Evolutionary conservation across 2,329 filamentous ascomycete species (phyloP), one percentile per base, ranked within the genome.

Genomic region (Colletotrichum higginsianum): DNA sequence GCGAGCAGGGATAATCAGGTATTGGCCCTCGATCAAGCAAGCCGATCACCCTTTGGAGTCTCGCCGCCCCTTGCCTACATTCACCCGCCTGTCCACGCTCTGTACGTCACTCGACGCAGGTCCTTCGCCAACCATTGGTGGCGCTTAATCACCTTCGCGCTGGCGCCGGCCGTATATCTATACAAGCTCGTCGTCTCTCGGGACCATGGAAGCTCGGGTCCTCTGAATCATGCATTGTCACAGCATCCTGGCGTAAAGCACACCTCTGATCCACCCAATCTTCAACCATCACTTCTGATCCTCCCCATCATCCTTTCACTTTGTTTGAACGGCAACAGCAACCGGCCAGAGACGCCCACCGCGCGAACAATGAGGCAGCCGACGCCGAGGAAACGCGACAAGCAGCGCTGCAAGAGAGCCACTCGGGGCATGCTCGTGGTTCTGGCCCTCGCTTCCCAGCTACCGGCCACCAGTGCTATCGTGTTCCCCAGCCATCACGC

Each of bases 1-100:
- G 50, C 21, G 44, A 55, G 62, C 71, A 73, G 71, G 68, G 68
- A 72, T 73, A 68, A 72, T 72, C 71, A 72, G 64, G 63, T 50
- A 72, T 67, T 67, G 68, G 61, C 61, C 62, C 71, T 68, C 68
- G 71, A 71, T 65, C 68, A 64, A 58, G 50, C 60, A 64, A 60
- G 71, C 56, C 64, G 64, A 72, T 73, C 71, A 46, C 52, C 68
- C 52, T 56, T 46, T 64, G 38, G 63, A 61, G 42, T 71, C 56
- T 57, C 26, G 55, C 49, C 44, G 53, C 61, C 68, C 53, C 57
- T 65, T 47, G 52, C 70, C 50, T 66, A 40, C 13, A 66, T 70
- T 72, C 70, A 61, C 40, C 40, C 55, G 60, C 50, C 21, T 30
- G 38, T 42, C 70, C 38, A 61, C 53, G 52, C 60, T 47, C 56